phyloP scores from a whole-genome alignment of 768 basidiomycete genomes.

The Mrakia blollopis region DNA sequence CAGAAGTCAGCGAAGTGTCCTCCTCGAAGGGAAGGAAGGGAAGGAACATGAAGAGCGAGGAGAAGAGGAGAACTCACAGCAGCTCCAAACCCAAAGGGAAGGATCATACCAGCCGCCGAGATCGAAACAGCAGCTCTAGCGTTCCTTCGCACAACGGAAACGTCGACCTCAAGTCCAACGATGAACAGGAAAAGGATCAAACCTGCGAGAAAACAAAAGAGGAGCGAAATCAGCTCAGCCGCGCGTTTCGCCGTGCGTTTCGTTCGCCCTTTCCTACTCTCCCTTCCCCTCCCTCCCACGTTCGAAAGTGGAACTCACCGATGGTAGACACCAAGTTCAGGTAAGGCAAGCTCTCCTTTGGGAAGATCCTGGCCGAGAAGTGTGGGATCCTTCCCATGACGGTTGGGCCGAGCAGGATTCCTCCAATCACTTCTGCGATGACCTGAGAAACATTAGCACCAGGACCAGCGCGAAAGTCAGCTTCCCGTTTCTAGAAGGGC shows the following conservation, averaged over 20 bases:
- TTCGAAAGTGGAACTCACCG: constrained; percentile 41
- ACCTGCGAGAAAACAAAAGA: constrained; percentile 41
- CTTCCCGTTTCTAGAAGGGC: no score
- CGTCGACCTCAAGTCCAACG: constrained; percentile 78
- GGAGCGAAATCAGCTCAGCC: neutral
- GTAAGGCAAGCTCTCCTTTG: constrained; percentile 50
- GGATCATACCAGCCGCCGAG: constrained; percentile 61
- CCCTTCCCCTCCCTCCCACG: neutral
- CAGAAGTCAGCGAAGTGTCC: neutral
- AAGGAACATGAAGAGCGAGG: neutral
- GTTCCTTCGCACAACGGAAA: constrained; percentile 62
- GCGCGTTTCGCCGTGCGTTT: no score
- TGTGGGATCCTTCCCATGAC: constrained; percentile 59
- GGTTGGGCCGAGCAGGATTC: constrained; percentile 72
- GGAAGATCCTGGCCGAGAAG: constrained; percentile 58
- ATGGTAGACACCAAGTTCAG: constrained; percentile 70
- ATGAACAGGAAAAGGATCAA: constrained; percentile 75
- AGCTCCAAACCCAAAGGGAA: constrained; percentile 80
- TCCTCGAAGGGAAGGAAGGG: neutral
- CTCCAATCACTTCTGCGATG: constrained; percentile 86
- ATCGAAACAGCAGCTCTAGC: constrained; percentile 56
- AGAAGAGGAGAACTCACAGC: constrained; percentile 43
- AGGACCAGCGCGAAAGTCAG: no score
- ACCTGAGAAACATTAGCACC: constrained; percentile 49
- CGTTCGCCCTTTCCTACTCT: no score